Percentiles rank a stretch among this genome's conserved stretches.
These are phyloP conservation scores for Botrytis fabae DNA, from an alignment of 2,329 filamentous ascomycete genomes.

Conservation along the genomic window DNA sequence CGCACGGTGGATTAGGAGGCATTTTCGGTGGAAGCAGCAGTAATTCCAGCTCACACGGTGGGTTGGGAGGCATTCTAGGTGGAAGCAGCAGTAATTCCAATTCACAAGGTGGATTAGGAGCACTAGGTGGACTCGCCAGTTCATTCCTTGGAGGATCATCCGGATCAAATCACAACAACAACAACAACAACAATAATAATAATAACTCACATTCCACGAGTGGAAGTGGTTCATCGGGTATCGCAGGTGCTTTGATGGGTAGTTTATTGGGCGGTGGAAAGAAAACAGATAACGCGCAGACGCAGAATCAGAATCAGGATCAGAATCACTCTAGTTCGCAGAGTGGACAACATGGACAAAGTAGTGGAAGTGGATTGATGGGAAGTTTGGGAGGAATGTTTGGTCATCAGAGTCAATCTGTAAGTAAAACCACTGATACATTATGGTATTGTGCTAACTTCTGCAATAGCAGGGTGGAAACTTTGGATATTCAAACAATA, in stretches of 20 bases:
- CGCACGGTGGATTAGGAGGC: conserved; percentile 34
- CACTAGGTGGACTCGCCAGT: conserved; percentile 46
- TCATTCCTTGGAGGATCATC: conserved; percentile 35
- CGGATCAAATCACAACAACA: conserved; percentile 31
- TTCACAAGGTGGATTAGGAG: conserved; percentile 33
- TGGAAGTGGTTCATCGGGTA: conserved; percentile 38
- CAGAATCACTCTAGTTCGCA: conserved; percentile 44
- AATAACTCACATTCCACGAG: conserved; percentile 35
- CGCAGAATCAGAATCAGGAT: conserved; percentile 24
- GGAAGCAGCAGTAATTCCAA: conserved; percentile 22
- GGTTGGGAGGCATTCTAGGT: conserved; percentile 25
- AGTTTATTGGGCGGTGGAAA: conserved; percentile 56
- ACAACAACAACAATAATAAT: conserved; percentile 24
- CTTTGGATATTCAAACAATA: conserved; percentile 62
- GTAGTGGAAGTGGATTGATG: conserved; percentile 34
- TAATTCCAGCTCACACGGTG: conserved; percentile 28
- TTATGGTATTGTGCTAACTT: conserved; percentile 28
- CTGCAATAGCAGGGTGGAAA: conserved; percentile 47
- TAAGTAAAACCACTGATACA: conserved; percentile 19
- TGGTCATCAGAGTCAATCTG: conserved; percentile 32
- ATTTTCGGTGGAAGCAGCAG: conserved; percentile 13
- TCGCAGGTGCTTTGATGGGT: conserved; percentile 48
- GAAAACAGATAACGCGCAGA: conserved; percentile 40
- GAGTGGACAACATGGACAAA: conserved; percentile 36
- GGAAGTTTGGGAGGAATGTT: conserved; percentile 38